Evolutionary conservation across 495 filamentous ascomycete species (phyloP), one percentile per base, ranked within the genome.

Genomic region (Neurospora sp.): DNA sequence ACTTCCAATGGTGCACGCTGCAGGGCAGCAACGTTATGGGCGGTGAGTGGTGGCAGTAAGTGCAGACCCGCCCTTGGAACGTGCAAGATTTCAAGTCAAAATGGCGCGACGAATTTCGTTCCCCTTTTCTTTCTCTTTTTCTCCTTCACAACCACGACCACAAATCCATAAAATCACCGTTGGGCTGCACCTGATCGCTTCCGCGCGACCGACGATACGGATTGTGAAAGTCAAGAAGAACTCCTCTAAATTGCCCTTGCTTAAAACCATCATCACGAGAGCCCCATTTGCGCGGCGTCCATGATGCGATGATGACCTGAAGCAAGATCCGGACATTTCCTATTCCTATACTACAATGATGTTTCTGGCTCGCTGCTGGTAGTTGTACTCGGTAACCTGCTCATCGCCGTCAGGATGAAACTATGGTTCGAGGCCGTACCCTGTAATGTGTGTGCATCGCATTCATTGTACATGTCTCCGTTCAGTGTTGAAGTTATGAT

Each of bases 241-340:
- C 84, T 83, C 73, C 73, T 72, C 74, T 69, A 84, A 85, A 75
- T 75, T 72, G 85, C 89, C 91, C 89, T 92, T 90, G 93, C 73
- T 87, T 93, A 98, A 98, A 98, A 98, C 95, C 95, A 94, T 98
- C 89, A 90, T 93, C 91, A 93, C 92, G 95, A 98, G 95, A 92
- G 93, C 90, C 90, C 84, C 87, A 76, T 80, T 86, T 81, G 93
- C 72, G 80, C 76, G 79, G 90, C 90, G 86, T 82, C 93, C 95
- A 98, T 94, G 95, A 98, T 89, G 86, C 89, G 93, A 82, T 94
- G 95, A 97, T 94, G 94, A 98, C 95, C 95, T 97, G 88, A 91
- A 86, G 78, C 83, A 86, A 84, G 82, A 76, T 75, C 72, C 78
- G 83, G 81, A 86, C 84, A 86, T 79, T 76, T 75, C 40, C 4